These are phyloP conservation scores for Pneumocystis wakefieldiae DNA, from an alignment of 1,139 yeast genomes.

Conservation along the genomic window DNA sequence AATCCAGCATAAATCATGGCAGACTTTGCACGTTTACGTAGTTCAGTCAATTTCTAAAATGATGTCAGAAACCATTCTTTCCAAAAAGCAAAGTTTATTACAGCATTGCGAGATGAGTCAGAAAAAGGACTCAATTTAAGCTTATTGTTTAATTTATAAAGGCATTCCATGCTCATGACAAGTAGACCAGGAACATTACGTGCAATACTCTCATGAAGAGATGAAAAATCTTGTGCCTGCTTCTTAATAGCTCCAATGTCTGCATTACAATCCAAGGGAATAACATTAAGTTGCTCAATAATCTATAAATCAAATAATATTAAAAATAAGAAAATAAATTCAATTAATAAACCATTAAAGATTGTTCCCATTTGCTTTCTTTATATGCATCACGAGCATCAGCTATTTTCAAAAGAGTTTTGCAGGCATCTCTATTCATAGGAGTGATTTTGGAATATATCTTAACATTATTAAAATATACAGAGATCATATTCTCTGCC, in stretches of 20 bases:
- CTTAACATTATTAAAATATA: constrained; percentile 24
- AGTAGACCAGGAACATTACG: constrained; percentile 70
- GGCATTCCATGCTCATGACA: constrained; percentile 65
- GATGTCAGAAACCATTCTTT: background rate
- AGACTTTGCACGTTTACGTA: constrained; percentile 60
- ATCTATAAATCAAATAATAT: background rate
- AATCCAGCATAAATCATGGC: constrained; percentile 93
- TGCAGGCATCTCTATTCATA: constrained; percentile 38
- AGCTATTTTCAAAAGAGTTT: constrained; percentile 48
- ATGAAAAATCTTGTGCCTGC: constrained; percentile 43
- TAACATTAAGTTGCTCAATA: constrained; percentile 44
- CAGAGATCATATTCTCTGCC: constrained; percentile 27
- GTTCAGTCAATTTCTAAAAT: constrained; percentile 29
- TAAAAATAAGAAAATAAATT: background rate
- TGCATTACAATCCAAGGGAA: constrained; percentile 38
- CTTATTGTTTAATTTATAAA: constrained; percentile 45
- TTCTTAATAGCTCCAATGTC: constrained; percentile 35
- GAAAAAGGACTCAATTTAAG: constrained; percentile 36
- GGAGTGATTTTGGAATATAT: constrained; percentile 18
- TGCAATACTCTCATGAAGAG: constrained; percentile 54
- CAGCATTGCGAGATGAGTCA: constrained; percentile 17
- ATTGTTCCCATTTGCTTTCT: constrained; percentile 44
- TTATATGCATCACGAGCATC: constrained; percentile 50
- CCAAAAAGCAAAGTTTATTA: background rate
- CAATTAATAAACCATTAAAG: constrained; percentile 27